Evolutionary conservation across 176 grass and related monocot species (phyloP).

Genomic region (Musa beccarii): DNA sequence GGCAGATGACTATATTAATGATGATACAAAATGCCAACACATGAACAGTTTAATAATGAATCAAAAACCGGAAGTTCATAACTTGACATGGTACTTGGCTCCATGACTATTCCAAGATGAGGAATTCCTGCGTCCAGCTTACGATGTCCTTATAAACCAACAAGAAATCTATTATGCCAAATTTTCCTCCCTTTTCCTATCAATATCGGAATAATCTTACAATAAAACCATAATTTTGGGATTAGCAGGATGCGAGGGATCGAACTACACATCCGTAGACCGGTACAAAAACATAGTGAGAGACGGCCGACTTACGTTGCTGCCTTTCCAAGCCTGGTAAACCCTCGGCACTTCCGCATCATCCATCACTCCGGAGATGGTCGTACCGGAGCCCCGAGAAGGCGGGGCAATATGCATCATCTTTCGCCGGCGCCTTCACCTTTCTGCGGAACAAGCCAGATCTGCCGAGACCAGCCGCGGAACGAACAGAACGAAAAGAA

Average conservation of each 20-base stretch:
- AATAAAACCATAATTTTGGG: not conserved
- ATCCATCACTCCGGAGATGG: constrained; percentile 9
- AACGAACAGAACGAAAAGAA: not conserved
- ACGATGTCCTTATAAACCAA: not conserved
- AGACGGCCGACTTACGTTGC: constrained; percentile 60
- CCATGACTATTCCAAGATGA: too few relatives aligned
- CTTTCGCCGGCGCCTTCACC: not conserved
- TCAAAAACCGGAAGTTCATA: too few relatives aligned
- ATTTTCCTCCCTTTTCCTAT: too few relatives aligned
- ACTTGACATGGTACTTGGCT: too few relatives aligned
- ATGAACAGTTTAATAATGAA: too few relatives aligned
- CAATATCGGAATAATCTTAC: not conserved
- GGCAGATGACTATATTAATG: too few relatives aligned
- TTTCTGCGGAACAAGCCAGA: not conserved
- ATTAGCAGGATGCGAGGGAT: not conserved
- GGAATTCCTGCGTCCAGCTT: too few relatives aligned
- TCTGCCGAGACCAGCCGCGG: not conserved
- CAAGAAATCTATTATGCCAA: not conserved
- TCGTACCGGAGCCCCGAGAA: constrained; percentile 29
- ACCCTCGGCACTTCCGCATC: constrained; percentile 59
- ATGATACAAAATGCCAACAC: too few relatives aligned
- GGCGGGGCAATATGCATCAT: constrained; percentile 65
- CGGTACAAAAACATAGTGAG: not conserved
- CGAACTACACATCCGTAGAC: not conserved
- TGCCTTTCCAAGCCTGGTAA: constrained; percentile 83